Percentiles rank a stretch among this genome's conserved stretches.
Evolutionary conservation across 257 asterid genomes (phyloP).

Genomic region (Solanum okadae): DNA sequence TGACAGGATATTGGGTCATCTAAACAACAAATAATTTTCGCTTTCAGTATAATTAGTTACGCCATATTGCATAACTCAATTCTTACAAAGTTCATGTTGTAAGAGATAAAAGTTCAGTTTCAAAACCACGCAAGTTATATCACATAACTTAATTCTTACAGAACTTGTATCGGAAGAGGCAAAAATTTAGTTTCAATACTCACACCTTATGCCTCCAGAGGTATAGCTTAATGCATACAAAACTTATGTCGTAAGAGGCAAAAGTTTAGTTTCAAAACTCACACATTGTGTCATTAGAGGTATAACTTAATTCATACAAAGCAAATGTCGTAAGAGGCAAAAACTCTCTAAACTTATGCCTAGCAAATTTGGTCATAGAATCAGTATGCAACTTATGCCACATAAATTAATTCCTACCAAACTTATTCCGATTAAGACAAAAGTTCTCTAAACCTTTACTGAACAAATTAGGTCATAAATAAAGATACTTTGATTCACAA

Average conservation of each 20-base stretch:
- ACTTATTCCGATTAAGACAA: not conserved
- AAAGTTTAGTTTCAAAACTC: not conserved
- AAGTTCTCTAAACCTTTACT: not conserved
- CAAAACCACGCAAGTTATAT: not conserved
- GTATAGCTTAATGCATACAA: not conserved
- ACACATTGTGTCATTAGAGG: not conserved
- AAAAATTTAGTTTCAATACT: not conserved
- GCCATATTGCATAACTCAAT: not conserved
- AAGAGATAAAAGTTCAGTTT: not conserved
- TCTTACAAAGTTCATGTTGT: not conserved
- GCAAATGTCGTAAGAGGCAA: not conserved
- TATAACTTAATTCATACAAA: not conserved
- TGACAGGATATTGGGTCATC: not conserved
- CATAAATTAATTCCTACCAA: not conserved
- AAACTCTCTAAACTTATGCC: not conserved
- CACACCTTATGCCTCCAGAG: not conserved
- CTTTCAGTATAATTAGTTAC: not conserved
- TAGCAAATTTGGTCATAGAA: not conserved
- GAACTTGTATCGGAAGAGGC: not conserved
- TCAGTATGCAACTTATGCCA: not conserved
- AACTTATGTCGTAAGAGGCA: not conserved
- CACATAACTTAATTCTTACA: not conserved
- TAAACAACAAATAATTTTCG: not conserved
- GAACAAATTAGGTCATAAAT: not conserved
- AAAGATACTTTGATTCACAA: not conserved